Conservation (phyloP, 2,329 filamentous ascomycete species). For the Monosporascus ibericus region DNA sequence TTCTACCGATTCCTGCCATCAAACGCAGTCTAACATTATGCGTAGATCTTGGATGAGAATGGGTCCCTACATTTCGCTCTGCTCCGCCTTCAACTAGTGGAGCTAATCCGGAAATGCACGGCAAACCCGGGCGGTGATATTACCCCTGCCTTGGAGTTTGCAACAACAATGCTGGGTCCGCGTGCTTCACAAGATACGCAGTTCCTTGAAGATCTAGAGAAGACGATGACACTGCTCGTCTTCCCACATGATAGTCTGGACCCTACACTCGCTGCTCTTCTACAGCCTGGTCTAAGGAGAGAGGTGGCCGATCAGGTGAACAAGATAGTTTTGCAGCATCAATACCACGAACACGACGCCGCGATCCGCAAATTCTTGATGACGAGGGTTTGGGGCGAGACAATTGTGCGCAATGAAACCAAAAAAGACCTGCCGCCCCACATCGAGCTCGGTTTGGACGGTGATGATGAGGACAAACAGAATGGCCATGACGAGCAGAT, state of each 20-base stretch:
- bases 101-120: constrained; percentile 78
- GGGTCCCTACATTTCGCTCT: constrained; percentile 82
- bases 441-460: constrained; percentile 33
- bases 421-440: constrained; percentile 34
- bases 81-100: constrained; percentile 84
- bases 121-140: constrained; percentile 64
- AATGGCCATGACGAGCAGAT: constrained; percentile 44
- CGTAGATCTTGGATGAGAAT: constrained; percentile 79
- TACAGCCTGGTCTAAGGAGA: constrained; percentile 73
- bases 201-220: constrained; percentile 82
- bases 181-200: constrained; percentile 74
- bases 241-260: constrained; percentile 78
- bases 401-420: constrained; percentile 40
- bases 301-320: constrained; percentile 87
- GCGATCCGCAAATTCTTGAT: constrained; percentile 76
- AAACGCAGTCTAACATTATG: constrained; percentile 9
- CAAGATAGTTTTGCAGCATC: constrained; percentile 71
- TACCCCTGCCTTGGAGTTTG: constrained; percentile 75
- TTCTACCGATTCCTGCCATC: background rate
- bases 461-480: constrained; percentile 22
- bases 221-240: constrained; percentile 87
- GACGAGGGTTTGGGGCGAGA: constrained; percentile 80
- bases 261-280: constrained; percentile 65
- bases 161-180: constrained; percentile 79
- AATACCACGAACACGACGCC: constrained; percentile 69